Evolutionary conservation across 1,284 basidiomycete species (phyloP), one percentile per base, ranked within the genome.

Genomic region (Heterobasidion parviporum): DNA sequence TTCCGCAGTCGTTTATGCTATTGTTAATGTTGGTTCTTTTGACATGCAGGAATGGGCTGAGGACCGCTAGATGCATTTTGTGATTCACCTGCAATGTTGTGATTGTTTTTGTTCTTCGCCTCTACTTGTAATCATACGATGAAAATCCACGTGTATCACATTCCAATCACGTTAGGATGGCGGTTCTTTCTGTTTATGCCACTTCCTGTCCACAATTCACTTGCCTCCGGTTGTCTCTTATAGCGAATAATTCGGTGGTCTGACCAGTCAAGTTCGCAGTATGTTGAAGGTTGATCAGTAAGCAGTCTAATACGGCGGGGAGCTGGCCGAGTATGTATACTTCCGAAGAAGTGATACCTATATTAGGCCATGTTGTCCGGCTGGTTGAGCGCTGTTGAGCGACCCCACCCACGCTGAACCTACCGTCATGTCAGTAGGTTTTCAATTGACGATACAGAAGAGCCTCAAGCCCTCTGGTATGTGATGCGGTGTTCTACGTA

Each of bases 21-120:
- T 55, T 32, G 52, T 56, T 66, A 34, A 49, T 44, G 34, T 52
- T 54, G 57, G 49, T 59, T 57, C 33, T 51, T 38, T 48, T 16
- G 10, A n/a, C 49, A 52, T 58, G 48, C 61, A 89, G 89, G 89
- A 92, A 89, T 92, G 89, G 89, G 89, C 89, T 59, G 89, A 92
- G 77, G 89, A 92, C 67, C 84, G 89, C 74, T 91, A 41, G 38
- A 41, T 12, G 38, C 38, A 10, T 41, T 10, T 41, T 41, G 38
- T 41, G 38, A 41, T 41, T 41, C 26, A 26, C 26, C 26, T 26
- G 26, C 26, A 26, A 4, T 26, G 26, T 26, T 26, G 26, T 26
- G 26, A 26, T 26, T 26, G 26, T 26, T 41, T 41, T 41, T 8
- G 38, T 41, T 41, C 38, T 41, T 41, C n/a, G n/a, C n/a, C 38